Base-by-base conservation (phyloP, 116 monocot species). In the Dioscorea cayenensis region DNA sequence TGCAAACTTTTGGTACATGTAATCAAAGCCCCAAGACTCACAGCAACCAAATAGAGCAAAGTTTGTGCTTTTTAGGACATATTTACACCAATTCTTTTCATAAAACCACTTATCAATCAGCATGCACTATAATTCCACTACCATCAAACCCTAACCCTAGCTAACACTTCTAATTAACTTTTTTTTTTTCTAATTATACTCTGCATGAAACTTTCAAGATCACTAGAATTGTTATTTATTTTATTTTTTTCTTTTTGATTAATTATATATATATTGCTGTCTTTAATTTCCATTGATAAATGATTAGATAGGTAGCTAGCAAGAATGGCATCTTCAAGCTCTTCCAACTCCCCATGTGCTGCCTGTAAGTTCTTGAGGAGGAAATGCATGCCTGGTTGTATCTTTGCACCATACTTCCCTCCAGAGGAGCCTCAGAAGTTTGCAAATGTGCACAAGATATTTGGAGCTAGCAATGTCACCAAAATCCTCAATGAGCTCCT, bases 291-390 rank as follows among this genome's bases (percentile, higher is more conserved):
- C 38, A 5, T 25, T 25, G 25, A 25, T 25, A 25, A 25, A 38
- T 38, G 43, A 12, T 7, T 9, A 43, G 7, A 43, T 43, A 43
- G 43, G 11, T 43, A 43, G 43, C 43, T 43, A 43, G 43, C 43
- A 43, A 67, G 3, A 19, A 77, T 80, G 76, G 76, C 85, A 64
- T 78, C 85, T 8, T 74, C 85, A 29, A 70, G 72, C 64, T 63
- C 80, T 3, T 75, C 84, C 50, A 75, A 77, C 73, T 85, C 62
- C 20, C 63, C 63, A 2, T 63, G 63, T 63, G 63, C 63, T 21
- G 63, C 25, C 12, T 63, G 63, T 21, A 63, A 63, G 23, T 63
- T 63, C 63, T 63, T 63, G 63, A 21, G 63, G 63, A 21, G 63
- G 25, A 63, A 63, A 27, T 63, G 63, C 63, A 21, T 63, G 25